phyloP scores from a whole-genome alignment of 108 stramenopile species.

The Aurantiochytrium sp. region DNA sequence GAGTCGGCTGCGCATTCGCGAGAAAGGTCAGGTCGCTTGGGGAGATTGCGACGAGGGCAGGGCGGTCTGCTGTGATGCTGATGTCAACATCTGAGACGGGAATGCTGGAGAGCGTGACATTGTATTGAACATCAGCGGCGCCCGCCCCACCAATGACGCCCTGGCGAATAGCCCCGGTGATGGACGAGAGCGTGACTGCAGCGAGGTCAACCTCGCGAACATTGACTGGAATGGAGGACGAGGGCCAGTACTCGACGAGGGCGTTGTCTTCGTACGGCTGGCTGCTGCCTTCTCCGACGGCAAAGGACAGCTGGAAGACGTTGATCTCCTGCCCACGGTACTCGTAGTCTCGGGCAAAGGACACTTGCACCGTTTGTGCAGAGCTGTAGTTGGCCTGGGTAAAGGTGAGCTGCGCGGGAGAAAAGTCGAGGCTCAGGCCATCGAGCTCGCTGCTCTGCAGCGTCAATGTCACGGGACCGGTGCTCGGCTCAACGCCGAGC shows the following conservation, averaged over 20 bases:
- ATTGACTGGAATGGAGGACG: not conserved
- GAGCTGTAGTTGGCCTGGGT: not conserved
- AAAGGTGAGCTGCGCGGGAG: not conserved
- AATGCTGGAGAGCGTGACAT: not conserved
- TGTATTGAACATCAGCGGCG: conserved; percentile 27
- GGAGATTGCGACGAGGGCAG: not conserved
- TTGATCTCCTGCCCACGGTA: not conserved
- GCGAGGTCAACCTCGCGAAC: not conserved
- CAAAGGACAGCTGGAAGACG: not conserved
- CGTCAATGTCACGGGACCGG: not conserved
- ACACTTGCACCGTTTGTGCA: not conserved
- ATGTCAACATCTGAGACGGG: conserved; percentile 33
- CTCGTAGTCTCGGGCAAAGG: not conserved
- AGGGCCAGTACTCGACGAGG: not conserved
- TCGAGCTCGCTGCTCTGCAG: not conserved
- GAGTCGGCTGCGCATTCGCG: not conserved
- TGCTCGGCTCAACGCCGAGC: not conserved
- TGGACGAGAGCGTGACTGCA: not conserved
- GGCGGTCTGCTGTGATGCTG: not conserved
- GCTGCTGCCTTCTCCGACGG: not conserved
- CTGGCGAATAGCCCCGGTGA: conserved; percentile 33
- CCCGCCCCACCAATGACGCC: conserved; percentile 32
- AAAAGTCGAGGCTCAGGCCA: not conserved
- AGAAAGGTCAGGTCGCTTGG: not conserved
- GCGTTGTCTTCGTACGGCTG: not conserved